phyloP scores from a whole-genome alignment of 305 asterid species.

The Fraxinus angustifolia region DNA sequence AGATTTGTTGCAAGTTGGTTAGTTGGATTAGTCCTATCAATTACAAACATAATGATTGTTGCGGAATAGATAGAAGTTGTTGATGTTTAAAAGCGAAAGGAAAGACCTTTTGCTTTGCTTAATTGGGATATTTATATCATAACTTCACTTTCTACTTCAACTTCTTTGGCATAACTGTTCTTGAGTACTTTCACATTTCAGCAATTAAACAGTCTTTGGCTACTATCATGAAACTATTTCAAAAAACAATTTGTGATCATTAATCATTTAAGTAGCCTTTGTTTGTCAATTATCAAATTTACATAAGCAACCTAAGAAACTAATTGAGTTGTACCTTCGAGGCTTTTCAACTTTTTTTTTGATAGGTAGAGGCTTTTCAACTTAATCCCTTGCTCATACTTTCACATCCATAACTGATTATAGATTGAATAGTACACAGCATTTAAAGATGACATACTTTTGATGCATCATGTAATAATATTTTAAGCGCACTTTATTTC shows the following conservation, averaged over 20 bases:
- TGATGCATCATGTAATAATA: not conserved
- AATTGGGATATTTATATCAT: not conserved
- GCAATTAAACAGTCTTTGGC: not conserved
- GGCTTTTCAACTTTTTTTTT: not conserved
- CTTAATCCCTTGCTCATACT: not conserved
- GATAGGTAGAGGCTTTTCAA: not conserved
- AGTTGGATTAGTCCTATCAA: not conserved
- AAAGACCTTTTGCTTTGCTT: not conserved
- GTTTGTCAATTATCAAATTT: not conserved
- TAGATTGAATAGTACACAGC: not conserved
- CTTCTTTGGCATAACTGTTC: not conserved
- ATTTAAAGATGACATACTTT: not conserved
- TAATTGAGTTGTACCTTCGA: not conserved
- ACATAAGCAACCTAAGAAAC: not conserved
- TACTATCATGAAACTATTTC: not conserved
- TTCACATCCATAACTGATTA: not conserved
- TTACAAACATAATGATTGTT: not conserved
- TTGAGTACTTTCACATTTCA: not conserved
- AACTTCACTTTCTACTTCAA: not conserved
- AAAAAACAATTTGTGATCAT: not conserved
- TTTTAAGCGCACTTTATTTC: not conserved
- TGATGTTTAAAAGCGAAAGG: not conserved
- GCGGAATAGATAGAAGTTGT: not conserved
- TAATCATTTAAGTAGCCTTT: not conserved
- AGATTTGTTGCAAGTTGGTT: not conserved